phyloP scores from a whole-genome alignment of 176 grass and related monocot species.

The Oryza australiensis region DNA sequence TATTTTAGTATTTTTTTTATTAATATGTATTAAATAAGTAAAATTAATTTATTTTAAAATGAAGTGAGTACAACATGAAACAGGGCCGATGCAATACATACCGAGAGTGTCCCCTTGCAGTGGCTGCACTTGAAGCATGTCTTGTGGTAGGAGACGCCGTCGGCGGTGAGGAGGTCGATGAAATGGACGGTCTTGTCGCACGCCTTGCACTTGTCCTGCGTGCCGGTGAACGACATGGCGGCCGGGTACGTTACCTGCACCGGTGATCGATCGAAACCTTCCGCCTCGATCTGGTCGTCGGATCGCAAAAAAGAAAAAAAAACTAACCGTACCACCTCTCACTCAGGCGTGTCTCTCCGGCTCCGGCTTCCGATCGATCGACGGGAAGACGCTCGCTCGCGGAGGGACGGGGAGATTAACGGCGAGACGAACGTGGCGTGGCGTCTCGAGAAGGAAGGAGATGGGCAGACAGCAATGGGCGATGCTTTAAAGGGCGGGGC shows the following conservation, averaged over 20 bases:
- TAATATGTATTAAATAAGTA: no score
- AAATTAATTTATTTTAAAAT: no score
- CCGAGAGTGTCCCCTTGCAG: constrained; percentile 88
- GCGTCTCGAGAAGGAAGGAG: constrained; percentile 29
- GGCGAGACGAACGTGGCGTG: neutral
- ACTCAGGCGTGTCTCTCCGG: neutral
- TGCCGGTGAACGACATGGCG: constrained; percentile 99
- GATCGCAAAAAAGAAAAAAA: no score
- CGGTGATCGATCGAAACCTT: neutral
- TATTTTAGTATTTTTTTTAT: no score
- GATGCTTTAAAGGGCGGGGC: constrained; percentile 20
- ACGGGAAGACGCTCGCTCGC: neutral
- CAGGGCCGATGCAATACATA: constrained; percentile 16
- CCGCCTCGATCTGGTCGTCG: neutral
- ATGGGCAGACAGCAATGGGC: constrained; percentile 7
- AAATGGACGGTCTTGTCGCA: constrained; percentile 98
- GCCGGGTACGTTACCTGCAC: neutral
- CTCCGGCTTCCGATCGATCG: neutral
- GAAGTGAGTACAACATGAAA: no score
- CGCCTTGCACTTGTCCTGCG: constrained; percentile 90
- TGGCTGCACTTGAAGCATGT: constrained; percentile 91
- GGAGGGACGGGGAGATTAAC: constrained; percentile 1
- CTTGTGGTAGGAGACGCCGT: constrained; percentile 72
- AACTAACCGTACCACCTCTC: constrained; percentile 2
- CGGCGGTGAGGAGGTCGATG: constrained; percentile 90